Evolutionary conservation across 148 eudicot species (phyloP).

Genomic region (Chenopodium suecicum): DNA sequence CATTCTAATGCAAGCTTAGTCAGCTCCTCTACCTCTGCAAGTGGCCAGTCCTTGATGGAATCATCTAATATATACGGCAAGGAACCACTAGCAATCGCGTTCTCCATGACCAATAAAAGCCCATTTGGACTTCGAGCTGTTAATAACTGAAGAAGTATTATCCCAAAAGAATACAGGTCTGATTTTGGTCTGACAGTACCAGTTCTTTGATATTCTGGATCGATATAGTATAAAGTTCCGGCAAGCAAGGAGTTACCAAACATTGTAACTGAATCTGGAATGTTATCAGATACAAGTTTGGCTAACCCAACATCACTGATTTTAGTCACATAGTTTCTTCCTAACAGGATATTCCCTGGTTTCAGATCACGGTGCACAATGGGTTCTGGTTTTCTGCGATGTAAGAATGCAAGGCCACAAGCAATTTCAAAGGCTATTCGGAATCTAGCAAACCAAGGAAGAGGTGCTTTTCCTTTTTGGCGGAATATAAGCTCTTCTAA

Average conservation of each 20-base stretch:
- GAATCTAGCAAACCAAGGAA: slow-evolving; percentile 70
- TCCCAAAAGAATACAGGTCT: slow-evolving; percentile 76
- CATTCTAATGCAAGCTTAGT: slow-evolving; percentile 63
- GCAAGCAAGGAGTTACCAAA: slow-evolving; percentile 56
- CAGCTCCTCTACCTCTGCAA: slow-evolving; percentile 54
- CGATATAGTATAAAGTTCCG: slow-evolving; percentile 66
- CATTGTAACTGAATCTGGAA: slow-evolving; percentile 58
- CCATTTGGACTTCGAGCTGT: slow-evolving; percentile 65
- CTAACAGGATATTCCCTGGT: slow-evolving; percentile 69
- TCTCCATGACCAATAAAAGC: slow-evolving; percentile 55
- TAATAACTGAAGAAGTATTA: slow-evolving; percentile 62
- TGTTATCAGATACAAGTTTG: slow-evolving; percentile 50
- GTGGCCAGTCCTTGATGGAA: slow-evolving; percentile 64
- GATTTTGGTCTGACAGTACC: slow-evolving; percentile 79
- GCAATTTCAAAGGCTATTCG: slow-evolving; percentile 72
- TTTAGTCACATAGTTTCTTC: slow-evolving; percentile 58
- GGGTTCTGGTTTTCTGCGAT: slow-evolving; percentile 65
- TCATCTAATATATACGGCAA: slow-evolving; percentile 57
- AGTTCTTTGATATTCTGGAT: slow-evolving; percentile 83
- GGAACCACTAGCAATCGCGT: slow-evolving; percentile 46
- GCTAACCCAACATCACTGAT: slow-evolving; percentile 78
- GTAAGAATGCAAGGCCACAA: slow-evolving; percentile 67
- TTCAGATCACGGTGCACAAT: slow-evolving; percentile 73
- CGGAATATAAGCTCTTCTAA: slow-evolving; percentile 52
- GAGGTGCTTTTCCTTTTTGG: slow-evolving; percentile 35